Evolutionary conservation across 345 rosid genomes (phyloP), one percentile per base, ranked within the genome.

Genomic region (Camelina laxa): DNA sequence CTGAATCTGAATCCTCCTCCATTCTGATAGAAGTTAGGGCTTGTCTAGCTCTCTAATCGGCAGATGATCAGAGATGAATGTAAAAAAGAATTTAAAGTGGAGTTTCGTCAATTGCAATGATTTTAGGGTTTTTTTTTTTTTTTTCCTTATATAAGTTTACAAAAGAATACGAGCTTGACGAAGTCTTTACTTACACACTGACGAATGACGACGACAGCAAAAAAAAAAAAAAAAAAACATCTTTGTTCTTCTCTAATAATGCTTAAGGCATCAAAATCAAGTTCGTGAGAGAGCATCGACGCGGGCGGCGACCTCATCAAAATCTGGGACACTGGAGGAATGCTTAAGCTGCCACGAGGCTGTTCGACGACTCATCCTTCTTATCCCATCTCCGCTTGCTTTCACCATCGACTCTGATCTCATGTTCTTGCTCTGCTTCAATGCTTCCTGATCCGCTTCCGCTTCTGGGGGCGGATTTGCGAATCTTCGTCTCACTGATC

Each of bases 401-500:
- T 75, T 67, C 60, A 39, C 79, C 61, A 39, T 67, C 16, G 73
- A 60, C 5, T 76, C 75, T 33, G 65, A 20, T 70, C 70, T 69
- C 75, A 45, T 33, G 59, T 53, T 75, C 65, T 60, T 50, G 21
- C 48, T 69, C n/a, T 31, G 10, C 30, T 39, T 75, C 63, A 53
- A 1, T 30, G 75, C 56, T 19, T 62, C 75, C 17, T 60, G 45
- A 9, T 53, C 75, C 6, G 16, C 79, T 11, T 53, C 75, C 6
- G 16, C 79, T 11, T 69, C 85, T 7, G 72, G 82, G 0, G 79
- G 79, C 9, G 63, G 83, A 27, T 80, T 87, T 57, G 72, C 74
- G 51, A 70, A 69, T 65, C 84, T 78, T 47, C 82, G 82, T 75
- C 95, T 82, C 66, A 86, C 86, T 51, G 97, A 88, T 82, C 81